Evolutionary conservation across 306 rosid genomes (phyloP).

Genomic region (Canavalia ensiformis): DNA sequence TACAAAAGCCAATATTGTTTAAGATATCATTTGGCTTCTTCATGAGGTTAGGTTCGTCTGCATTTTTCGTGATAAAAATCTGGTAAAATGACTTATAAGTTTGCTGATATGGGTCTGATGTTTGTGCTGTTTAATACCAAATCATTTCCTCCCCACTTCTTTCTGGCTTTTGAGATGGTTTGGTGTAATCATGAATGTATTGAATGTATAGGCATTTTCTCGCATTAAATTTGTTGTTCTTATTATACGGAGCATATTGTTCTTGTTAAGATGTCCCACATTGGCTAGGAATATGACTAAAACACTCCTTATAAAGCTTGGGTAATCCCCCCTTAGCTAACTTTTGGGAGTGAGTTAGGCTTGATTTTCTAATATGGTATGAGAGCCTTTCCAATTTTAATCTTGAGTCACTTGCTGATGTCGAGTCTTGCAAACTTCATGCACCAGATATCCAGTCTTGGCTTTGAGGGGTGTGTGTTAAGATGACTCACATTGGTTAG

Average conservation of each 20-base stretch:
- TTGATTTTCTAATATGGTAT: no score
- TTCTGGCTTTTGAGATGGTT: conserved; percentile 20
- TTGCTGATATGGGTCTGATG: conserved; percentile 11
- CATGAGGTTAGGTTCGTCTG: conserved; percentile 10
- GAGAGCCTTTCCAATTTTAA: no score
- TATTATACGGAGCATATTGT: conserved; percentile 16
- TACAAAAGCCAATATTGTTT: conserved; percentile 8
- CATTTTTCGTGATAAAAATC: conserved; percentile 12
- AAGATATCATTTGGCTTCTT: conserved; percentile 30
- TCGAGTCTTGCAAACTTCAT: no score
- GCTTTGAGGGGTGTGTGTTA: no score
- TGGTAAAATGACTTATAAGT: conserved; percentile 8
- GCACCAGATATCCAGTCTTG: no score
- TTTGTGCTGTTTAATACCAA: conserved; percentile 32
- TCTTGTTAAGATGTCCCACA: background rate
- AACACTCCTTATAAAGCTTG: no score
- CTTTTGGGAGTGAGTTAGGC: no score
- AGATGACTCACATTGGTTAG: no score
- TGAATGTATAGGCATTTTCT: conserved; percentile 20
- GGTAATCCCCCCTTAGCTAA: no score
- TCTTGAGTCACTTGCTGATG: no score
- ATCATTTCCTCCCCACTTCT: background rate
- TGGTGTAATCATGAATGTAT: background rate
- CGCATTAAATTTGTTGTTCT: conserved; percentile 22
- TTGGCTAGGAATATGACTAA: no score